Percentiles rank a stretch among this genome's conserved stretches.
Evolutionary conservation across 2,329 filamentous ascomycete genomes (phyloP).

Genomic region (Ophiostoma angusticollis): DNA sequence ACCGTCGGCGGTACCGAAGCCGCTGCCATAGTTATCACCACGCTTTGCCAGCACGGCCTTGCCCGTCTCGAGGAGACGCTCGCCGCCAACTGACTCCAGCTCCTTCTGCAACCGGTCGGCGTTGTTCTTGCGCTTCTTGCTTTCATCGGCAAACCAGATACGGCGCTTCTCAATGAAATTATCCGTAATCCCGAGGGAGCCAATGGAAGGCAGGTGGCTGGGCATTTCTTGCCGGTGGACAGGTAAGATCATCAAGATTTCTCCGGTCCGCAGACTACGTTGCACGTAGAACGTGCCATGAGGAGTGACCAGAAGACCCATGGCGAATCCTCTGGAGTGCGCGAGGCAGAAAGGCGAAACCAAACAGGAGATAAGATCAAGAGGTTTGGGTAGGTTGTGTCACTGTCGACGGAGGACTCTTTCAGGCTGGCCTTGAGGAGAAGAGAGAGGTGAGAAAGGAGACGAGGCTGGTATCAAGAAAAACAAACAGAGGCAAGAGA

Average conservation of each 20-base stretch:
- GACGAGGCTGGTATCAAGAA: no score
- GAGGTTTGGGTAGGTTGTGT: background rate
- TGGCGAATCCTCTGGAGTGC: no score
- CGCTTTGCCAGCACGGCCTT: constrained; percentile 11
- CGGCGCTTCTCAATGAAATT: constrained; percentile 14
- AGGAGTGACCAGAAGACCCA: constrained; percentile 14
- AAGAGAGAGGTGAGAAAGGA: no score
- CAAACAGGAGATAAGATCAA: no score
- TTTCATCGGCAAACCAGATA: constrained; percentile 9
- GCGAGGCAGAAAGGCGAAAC: no score
- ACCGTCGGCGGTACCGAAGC: background rate
- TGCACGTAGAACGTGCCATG: constrained; percentile 14
- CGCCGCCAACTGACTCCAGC: constrained; percentile 10
- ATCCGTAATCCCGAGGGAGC: constrained; percentile 12
- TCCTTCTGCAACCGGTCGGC: constrained; percentile 12
- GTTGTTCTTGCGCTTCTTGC: no score
- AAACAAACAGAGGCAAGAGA: no score
- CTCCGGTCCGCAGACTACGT: constrained; percentile 12
- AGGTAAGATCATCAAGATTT: constrained; percentile 13
- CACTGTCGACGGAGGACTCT: background rate
- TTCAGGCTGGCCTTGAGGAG: no score
- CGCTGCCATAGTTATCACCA: background rate
- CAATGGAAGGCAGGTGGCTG: constrained; percentile 11
- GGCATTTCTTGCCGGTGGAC: constrained; percentile 11
- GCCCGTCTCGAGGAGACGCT: constrained; percentile 12